Base-by-base conservation (phyloP, 2,329 filamentous ascomycete genomes). In the Ophiobolus disseminans region DNA sequence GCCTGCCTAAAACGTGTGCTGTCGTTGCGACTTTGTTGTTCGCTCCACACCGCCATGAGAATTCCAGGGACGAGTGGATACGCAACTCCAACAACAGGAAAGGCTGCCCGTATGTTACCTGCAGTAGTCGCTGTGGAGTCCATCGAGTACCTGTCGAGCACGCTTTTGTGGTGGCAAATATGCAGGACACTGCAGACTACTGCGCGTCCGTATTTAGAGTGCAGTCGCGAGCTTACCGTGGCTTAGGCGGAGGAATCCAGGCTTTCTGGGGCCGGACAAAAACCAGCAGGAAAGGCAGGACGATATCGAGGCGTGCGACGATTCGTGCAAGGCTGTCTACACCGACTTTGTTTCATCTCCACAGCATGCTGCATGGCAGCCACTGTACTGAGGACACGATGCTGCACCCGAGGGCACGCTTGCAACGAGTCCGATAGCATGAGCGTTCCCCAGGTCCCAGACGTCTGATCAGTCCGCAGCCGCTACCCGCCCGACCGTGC, bases 331-430 rank as follows among this genome's bases (percentile, higher is more conserved):
- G 40, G 50, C 50, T 42, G 48, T 45, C 41, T 52, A 65, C 60
- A 66, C 61, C 62, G 64, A 66, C 65, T 61, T 59, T 65, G 56
- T 64, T 64, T 66, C 60, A 62, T 64, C 48, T 68, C 62, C 52
- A 62, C 49, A 25, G 51, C 42, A 51, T 21, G n/a, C n/a, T n/a
- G 17, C 35, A 26, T 39, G 35, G 46, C 42, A 44, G 51, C 60
- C 60, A 66, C 44, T 65, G 49, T 50, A 14, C 21, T 40, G 42
- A 48, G 40, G 64, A 59, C 65, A 65, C 62, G 66, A 63, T 58
- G 47, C 34, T 34, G 32, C 35, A 48, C 43, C 38, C 23, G 53
- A 53, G 44, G 34, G 46, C 38, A 31, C 21, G n/a, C 10, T 22
- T 40, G 30, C 19, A 30, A 42, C 39, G 25, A 44, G 30, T 28